Conservation (phyloP, 2,329 filamentous ascomycete genomes). For the Ambrosiella cleistominuta region DNA sequence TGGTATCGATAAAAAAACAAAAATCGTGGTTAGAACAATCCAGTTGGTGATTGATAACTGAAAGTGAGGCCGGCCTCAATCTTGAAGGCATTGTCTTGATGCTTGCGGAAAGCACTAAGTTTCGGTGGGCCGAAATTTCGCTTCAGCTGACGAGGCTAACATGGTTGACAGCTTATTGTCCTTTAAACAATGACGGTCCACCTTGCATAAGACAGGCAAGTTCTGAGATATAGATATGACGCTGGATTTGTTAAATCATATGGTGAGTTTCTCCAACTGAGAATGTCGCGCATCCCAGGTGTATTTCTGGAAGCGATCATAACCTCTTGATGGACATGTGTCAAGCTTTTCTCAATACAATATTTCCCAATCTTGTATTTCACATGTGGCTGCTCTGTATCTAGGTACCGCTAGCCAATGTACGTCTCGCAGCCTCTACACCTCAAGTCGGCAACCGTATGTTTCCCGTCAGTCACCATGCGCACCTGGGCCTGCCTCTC, state of each 20-base stretch:
- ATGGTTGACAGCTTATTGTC: too few species aligned
- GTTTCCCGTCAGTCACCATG: constrained; percentile 43
- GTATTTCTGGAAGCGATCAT: not conserved
- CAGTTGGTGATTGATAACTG: not conserved
- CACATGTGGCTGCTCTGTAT: constrained; percentile 40
- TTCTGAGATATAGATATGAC: not conserved
- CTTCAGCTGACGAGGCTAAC: too few species aligned
- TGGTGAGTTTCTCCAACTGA: not conserved
- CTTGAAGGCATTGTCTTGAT: not conserved
- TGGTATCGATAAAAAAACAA: not conserved
- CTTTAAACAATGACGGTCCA: not conserved
- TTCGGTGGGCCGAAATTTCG: too few species aligned
- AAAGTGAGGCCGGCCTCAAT: not conserved
- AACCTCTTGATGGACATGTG: not conserved
- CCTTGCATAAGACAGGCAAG: not conserved
- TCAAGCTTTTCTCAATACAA: constrained; percentile 33
- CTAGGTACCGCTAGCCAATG: constrained; percentile 52
- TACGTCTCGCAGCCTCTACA: constrained; percentile 38
- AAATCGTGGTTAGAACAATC: not conserved
- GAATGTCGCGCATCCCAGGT: not conserved
- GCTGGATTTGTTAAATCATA: not conserved
- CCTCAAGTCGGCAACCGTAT: constrained; percentile 45
- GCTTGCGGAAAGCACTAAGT: too few species aligned
- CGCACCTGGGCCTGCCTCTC: constrained; percentile 37
- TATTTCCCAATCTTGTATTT: constrained; percentile 54